Evolutionary conservation across 208 protist genomes (phyloP).

Genomic region (Trypanosoma avium): DNA sequence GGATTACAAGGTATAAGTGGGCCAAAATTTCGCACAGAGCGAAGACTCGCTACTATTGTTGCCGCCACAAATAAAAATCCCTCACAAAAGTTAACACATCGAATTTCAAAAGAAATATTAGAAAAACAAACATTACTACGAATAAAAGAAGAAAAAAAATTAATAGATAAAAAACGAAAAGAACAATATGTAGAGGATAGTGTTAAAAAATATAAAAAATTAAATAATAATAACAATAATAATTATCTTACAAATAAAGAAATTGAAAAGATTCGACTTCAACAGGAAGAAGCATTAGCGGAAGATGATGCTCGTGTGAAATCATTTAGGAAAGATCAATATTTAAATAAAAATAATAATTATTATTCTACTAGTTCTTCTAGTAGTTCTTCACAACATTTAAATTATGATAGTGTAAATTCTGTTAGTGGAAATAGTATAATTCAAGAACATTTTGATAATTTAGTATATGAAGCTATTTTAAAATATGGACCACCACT

Average conservation of each 20-base stretch:
- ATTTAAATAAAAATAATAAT: not conserved
- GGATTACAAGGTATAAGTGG: not conserved
- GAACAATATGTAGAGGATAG: too few relatives aligned
- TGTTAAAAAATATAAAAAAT: too few relatives aligned
- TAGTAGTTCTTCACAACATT: not conserved
- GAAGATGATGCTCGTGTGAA: not conserved
- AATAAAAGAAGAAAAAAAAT: not conserved
- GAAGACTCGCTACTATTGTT: constrained; percentile 32
- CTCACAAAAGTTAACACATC: constrained; percentile 23
- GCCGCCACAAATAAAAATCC: constrained; percentile 14
- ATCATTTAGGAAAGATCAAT: not conserved
- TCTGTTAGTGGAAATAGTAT: constrained; percentile 48
- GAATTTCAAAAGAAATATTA: not conserved
- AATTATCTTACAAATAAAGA: constrained; percentile 5
- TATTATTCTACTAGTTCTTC: not conserved
- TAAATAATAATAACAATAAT: too few relatives aligned
- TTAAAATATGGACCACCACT: constrained; percentile 77
- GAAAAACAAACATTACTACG: not conserved
- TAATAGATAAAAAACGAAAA: too few relatives aligned
- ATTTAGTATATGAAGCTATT: constrained; percentile 51
- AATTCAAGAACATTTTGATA: constrained; percentile 71
- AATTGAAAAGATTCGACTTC: constrained; percentile 9
- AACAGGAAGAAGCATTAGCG: constrained; percentile 6
- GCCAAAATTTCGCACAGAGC: constrained; percentile 20
- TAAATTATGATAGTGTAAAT: constrained; percentile 57